These are phyloP conservation scores for Lasiosphaeria miniovina DNA, from an alignment of 495 filamentous ascomycete species.

Conservation along the genomic window DNA sequence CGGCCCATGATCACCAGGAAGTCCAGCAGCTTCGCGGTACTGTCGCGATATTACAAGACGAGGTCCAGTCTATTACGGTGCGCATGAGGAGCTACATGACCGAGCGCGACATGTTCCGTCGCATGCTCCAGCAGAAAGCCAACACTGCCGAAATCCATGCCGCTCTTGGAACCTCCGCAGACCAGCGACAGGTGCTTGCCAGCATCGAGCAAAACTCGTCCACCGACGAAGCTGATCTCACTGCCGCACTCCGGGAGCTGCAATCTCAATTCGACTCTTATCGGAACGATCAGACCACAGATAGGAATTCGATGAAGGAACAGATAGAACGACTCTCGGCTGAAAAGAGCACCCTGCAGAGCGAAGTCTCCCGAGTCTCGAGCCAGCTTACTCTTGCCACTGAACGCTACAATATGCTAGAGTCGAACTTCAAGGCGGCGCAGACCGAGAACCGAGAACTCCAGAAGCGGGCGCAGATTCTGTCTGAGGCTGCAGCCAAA, in stretches of 20 bases:
- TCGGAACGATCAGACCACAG: conserved; percentile 75
- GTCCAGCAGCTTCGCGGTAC: conserved; percentile 65
- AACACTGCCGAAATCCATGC: conserved; percentile 58
- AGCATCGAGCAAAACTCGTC: conserved; percentile 48
- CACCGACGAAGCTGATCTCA: conserved; percentile 41
- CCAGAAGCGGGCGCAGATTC: conserved; percentile 68
- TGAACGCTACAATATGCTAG: conserved; percentile 86
- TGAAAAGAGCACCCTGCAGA: conserved; percentile 77
- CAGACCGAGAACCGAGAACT: conserved; percentile 81
- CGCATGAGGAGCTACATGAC: conserved; percentile 88
- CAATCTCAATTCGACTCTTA: conserved; percentile 89
- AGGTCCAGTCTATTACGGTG: conserved; percentile 71
- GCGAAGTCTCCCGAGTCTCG: conserved; percentile 69
- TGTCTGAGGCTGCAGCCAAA: conserved; percentile 79
- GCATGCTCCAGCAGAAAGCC: conserved; percentile 75
- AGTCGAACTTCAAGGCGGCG: conserved; percentile 76
- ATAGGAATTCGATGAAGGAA: conserved; percentile 76
- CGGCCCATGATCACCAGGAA: conserved; percentile 69
- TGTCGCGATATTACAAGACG: conserved; percentile 58
- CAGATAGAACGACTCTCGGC: conserved; percentile 78
- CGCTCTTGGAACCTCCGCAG: conserved; percentile 62
- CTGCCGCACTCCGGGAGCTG: conserved; percentile 67
- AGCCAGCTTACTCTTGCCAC: conserved; percentile 77
- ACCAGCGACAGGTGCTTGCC: conserved; percentile 44
- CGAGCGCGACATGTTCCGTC: conserved; percentile 95